Conservation (phyloP, 345 rosid species). For the Euclidium syriacum region DNA sequence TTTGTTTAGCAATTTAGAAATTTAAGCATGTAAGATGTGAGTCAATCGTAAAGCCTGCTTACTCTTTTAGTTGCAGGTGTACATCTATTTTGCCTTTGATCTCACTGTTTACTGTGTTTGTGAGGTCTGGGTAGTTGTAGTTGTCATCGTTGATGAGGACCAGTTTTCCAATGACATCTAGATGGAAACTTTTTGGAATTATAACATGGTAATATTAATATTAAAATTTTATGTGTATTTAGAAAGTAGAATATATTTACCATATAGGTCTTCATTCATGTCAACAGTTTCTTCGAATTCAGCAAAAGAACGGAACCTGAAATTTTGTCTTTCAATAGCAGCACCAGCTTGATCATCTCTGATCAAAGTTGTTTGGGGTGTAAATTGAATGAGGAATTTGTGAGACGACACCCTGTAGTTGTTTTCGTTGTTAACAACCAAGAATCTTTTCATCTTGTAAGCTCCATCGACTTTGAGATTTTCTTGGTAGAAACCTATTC, state of each 20-base stretch:
- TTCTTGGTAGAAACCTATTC: background rate
- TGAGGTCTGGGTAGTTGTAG: background rate
- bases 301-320: background rate
- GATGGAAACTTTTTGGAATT: background rate
- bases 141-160: background rate
- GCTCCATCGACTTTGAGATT: background rate
- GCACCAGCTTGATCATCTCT: background rate
- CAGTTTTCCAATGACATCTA: background rate
- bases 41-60: too few species aligned
- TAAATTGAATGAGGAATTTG: background rate
- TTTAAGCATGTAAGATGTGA: too few species aligned
- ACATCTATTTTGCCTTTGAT: background rate
- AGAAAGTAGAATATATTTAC: background rate
- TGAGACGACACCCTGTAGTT: background rate
- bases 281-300: background rate
- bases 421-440: too few species aligned
- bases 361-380: background rate
- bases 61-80: background rate
- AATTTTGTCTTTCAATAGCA: background rate
- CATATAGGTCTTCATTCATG: background rate
- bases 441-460: too few species aligned
- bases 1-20: too few species aligned
- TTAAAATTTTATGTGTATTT: too few species aligned
- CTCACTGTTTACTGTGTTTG: background rate
- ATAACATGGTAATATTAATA: background rate